Evolutionary conservation across 1,284 basidiomycete genomes (phyloP), one percentile per base, ranked within the genome.

Genomic region (Microstroma glucosiphilum): DNA sequence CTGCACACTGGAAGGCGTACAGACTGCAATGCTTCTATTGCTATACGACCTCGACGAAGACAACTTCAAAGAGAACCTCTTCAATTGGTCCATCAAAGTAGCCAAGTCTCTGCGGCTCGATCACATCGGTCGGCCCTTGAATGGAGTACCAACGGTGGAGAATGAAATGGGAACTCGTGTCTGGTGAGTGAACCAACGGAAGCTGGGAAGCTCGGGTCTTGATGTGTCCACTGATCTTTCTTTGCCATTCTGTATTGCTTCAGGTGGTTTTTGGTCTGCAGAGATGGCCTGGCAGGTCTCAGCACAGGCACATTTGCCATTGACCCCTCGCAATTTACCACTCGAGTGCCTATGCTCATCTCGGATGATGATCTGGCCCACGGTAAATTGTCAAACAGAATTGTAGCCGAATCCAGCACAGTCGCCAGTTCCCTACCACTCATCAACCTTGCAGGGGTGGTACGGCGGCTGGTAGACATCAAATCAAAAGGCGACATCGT

Each of bases 281-380:
- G 51, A 23, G 51, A 54, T 25, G 19, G 51, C 21, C 19, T 54
- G 8, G 3, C 51, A 17, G 51, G 21, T 25, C 51, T 54, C 17
- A 54, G 21, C 15, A 19, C 21, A 6, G 6, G 7, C 21, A 19
- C 51, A 6, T 54, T 23, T 25, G 19, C 51, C 21, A 13, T 54
- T 13, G 21, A 54, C 25, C 51, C 51, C 21, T 15, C 19, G 21
- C 21, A 17, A 7, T 54, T 54, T 21, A 54, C 51, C 13, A 25
- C 51, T 2, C 51, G 51, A 21, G 21, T 54, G 21, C 51, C 51
- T 13, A 54, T 54, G 51, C 21, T 54, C 51, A 54, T 54, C 51
- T 23, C 51, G 17, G 51, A 54, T 25, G 51, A 54, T 15, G 51
- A 54, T 21, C 21, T 54, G 25, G 15, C 51, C 6, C 8, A 23